Conservation (phyloP, 805 yeast genomes). For the Lipomyces chichibuensis region DNA sequence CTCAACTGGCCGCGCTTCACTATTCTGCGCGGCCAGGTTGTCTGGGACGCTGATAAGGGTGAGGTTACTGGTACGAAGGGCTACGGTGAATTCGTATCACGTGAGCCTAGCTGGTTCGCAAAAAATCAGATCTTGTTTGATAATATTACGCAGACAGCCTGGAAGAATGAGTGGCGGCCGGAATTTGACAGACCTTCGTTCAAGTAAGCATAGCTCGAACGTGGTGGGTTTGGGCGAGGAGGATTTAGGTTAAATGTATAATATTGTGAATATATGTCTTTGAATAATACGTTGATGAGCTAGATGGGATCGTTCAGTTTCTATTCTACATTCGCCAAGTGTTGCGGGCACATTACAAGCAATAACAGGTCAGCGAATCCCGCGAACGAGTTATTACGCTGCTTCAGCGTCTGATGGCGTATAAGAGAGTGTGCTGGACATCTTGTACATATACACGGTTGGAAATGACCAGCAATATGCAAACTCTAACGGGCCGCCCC, state of each 20-base stretch:
- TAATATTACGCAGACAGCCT: slow-evolving; percentile 25
- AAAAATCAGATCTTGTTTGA: slow-evolving; percentile 34
- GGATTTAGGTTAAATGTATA: not conserved
- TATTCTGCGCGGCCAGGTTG: slow-evolving; percentile 42
- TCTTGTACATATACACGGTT: too few relatives aligned
- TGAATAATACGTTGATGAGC: too few relatives aligned
- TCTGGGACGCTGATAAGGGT: slow-evolving; percentile 36
- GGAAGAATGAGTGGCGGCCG: slow-evolving; percentile 36
- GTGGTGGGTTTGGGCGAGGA: not conserved
- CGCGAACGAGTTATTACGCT: too few relatives aligned
- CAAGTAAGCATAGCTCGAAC: not conserved
- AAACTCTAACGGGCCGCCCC: too few relatives aligned
- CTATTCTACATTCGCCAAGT: too few relatives aligned
- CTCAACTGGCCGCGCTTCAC: slow-evolving; percentile 55
- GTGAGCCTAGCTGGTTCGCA: slow-evolving; percentile 33
- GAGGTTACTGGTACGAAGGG: slow-evolving; percentile 36
- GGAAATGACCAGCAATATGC: too few relatives aligned
- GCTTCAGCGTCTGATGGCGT: too few relatives aligned
- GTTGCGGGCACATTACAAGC: too few relatives aligned
- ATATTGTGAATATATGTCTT: too few relatives aligned
- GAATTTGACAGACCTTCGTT: slow-evolving; percentile 5
- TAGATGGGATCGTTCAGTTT: too few relatives aligned
- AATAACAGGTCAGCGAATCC: too few relatives aligned
- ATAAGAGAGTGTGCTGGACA: too few relatives aligned
- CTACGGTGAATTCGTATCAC: slow-evolving; percentile 32